Conservation (phyloP, 1,284 basidiomycete genomes). For the Porodaedalea pini region DNA sequence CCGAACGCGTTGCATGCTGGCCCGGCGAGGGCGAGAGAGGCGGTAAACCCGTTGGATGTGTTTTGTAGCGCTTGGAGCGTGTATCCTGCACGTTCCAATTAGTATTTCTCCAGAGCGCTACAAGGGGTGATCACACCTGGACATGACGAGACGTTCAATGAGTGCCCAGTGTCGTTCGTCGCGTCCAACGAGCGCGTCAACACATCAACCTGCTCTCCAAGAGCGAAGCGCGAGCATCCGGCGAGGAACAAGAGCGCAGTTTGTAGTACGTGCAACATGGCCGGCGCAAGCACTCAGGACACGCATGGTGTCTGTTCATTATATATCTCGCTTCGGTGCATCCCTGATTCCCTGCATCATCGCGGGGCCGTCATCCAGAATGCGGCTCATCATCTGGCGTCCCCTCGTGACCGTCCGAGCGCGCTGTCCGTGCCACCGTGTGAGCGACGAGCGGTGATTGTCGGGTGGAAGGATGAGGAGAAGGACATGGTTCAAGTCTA, state of each 20-base stretch:
- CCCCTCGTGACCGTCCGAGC: no score
- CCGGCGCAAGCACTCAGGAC: no score
- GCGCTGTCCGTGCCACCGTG: no score
- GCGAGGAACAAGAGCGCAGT: neutral
- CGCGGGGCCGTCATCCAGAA: no score
- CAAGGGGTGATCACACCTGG: constrained; percentile 27
- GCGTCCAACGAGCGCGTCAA: neutral
- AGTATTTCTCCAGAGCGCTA: neutral
- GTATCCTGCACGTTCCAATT: constrained; percentile 42
- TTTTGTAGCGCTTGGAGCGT: constrained; percentile 43
- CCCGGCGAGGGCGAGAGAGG: constrained; percentile 55
- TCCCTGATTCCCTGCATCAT: no score
- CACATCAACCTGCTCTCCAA: neutral
- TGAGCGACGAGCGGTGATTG: no score
- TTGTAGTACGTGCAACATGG: no score
- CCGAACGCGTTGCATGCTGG: constrained; percentile 71
- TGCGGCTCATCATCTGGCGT: no score
- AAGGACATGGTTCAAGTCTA: no score
- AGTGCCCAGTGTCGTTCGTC: constrained; percentile 1
- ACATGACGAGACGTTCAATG: constrained; percentile 31
- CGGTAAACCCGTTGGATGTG: constrained; percentile 49
- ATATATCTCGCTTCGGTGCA: no score
- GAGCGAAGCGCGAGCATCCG: neutral
- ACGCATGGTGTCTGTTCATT: no score
- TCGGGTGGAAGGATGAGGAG: no score